phyloP scores from a whole-genome alignment of 805 yeast species.

The Helenozyma rhizophorensis region DNA sequence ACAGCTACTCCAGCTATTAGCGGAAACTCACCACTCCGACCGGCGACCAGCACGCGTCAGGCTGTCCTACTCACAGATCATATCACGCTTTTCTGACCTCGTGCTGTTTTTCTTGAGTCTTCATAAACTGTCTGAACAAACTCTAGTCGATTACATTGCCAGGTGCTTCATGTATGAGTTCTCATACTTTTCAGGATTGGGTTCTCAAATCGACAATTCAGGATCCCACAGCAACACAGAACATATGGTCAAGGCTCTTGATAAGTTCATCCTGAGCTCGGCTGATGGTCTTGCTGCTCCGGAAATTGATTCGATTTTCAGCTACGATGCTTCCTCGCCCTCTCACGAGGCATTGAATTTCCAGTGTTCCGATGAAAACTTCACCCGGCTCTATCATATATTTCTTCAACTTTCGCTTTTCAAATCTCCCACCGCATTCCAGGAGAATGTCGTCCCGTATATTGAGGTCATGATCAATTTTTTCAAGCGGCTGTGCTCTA shows the following conservation, averaged over 20 bases:
- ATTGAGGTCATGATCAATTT: conserved; percentile 18
- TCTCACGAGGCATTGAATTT: conserved; percentile 10
- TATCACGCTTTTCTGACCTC: conserved; percentile 13
- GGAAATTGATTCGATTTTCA: conserved; percentile 18
- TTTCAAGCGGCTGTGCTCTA: conserved; percentile 16
- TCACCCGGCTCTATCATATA: conserved; percentile 18
- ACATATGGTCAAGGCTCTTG: conserved; percentile 18
- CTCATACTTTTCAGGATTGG: background rate
- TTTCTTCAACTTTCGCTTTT: conserved; percentile 21
- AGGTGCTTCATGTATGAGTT: conserved; percentile 13
- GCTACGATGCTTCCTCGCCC: conserved; percentile 10
- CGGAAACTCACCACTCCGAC: background rate
- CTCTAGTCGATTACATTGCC: conserved; percentile 14
- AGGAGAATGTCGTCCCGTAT: conserved; percentile 14
- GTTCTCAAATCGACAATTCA: background rate
- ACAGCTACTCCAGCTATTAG: conserved; percentile 1
- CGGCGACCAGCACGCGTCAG: conserved; percentile 13
- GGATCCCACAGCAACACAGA: conserved; percentile 18
- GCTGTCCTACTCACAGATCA: conserved; percentile 14
- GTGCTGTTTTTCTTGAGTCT: conserved; percentile 15
- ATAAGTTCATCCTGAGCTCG: conserved; percentile 13
- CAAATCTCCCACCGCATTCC: conserved; percentile 7
- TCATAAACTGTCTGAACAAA: conserved; percentile 15
- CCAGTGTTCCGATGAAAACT: conserved; percentile 13
- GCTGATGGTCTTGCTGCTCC: too few relatives aligned